Base-by-base conservation (phyloP, 768 basidiomycete genomes). In the Termitomyces sp. region DNA sequence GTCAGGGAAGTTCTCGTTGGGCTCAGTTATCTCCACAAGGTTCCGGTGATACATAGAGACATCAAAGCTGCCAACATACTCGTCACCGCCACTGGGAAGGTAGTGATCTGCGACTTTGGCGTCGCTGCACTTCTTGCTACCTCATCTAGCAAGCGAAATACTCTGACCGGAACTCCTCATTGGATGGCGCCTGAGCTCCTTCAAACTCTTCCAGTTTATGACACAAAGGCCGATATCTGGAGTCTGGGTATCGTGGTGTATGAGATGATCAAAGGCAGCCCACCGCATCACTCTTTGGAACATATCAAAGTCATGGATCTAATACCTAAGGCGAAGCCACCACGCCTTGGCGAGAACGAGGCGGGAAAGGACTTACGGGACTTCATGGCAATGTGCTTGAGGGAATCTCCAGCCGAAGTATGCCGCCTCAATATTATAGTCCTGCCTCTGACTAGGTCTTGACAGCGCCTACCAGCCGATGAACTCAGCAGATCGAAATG, bases 141-240 rank as follows among this genome's bases (percentile, higher is more conserved):
- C 16, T 81, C 87, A 3, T 87, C 89, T 12, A 94, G 93, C 73
- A 98, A 98, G 73, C 87, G 97, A 24, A 94, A 96, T 56, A 99
- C 97, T 0, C 85, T 98, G 69, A 94, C 96, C 63, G 97, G 97
- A 1, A 98, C 97, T 1, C 96, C 96, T 0, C 94, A 97, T 71
- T 98, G 96, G 96, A 99, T 99, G 97, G 97, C 97, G 0, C 97
- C 97, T 0, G 97, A 99, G 74, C 94, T 98, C 3, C 92, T 96
- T 16, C 91, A 94, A 65, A 82, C 83, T 11, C 88, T 91, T 12
- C 86, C 93, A n/a, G 82, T 88, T 46, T 98, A 99, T 74, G 96
- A 99, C 70, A 91, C 92, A 56, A 98, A 97, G 72, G 97, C 96
- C 3, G 97, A 99, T 69, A 94, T 99, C 46, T 98, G 97, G 97